phyloP scores from a whole-genome alignment of 1,284 basidiomycete genomes.

The Earliella scabrosa region DNA sequence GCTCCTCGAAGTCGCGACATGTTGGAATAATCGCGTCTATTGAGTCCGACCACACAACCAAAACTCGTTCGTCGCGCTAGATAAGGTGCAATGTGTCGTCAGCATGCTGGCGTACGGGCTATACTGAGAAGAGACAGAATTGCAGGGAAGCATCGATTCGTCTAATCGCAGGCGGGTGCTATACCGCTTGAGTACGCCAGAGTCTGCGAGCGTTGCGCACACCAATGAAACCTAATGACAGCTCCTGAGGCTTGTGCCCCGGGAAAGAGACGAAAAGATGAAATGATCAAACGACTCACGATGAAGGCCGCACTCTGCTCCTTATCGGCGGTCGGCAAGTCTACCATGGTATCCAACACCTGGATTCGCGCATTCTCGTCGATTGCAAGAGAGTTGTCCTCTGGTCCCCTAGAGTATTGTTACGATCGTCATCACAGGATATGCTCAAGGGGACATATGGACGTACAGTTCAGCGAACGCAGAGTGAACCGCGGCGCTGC shows the following conservation, averaged over 20 bases:
- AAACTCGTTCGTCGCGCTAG: constrained; percentile 74
- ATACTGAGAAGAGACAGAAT: too few species aligned
- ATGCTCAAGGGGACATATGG: neutral
- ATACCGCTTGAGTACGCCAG: too few species aligned
- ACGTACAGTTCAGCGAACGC: constrained; percentile 75
- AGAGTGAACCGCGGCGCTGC: constrained; percentile 79
- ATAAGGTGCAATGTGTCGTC: neutral
- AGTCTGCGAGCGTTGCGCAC: too few species aligned
- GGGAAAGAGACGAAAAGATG: too few species aligned
- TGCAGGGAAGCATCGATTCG: too few species aligned
- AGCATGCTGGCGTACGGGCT: neutral
- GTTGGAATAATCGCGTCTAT: constrained; percentile 74
- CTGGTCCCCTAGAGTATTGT: constrained; percentile 41
- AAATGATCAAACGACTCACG: constrained; percentile 47
- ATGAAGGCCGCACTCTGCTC: constrained; percentile 87
- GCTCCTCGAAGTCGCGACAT: constrained; percentile 76
- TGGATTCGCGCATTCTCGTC: constrained; percentile 75
- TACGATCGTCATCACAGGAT: neutral
- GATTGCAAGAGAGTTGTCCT: constrained; percentile 64
- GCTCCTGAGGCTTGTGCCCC: too few species aligned
- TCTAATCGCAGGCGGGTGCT: too few species aligned
- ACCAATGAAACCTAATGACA: too few species aligned
- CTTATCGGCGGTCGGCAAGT: constrained; percentile 78
- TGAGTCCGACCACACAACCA: constrained; percentile 80
- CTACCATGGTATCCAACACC: constrained; percentile 67